phyloP scores from a whole-genome alignment of 805 yeast genomes.

The Saitoella complicata region DNA sequence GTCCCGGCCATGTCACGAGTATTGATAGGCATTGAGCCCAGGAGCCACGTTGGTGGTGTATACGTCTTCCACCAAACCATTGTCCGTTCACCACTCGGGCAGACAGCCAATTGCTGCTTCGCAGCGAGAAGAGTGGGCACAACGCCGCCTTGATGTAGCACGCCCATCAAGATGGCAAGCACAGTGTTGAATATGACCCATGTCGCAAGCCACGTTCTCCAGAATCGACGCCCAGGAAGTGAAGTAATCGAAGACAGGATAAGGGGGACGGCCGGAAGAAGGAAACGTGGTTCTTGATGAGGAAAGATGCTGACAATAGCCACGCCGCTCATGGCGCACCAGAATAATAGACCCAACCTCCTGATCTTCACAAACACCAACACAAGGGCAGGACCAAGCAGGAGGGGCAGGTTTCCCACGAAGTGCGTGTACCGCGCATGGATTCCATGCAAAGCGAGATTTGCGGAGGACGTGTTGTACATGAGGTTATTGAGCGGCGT shows the following conservation, averaged over 20 bases:
- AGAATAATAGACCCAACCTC: constrained; percentile 37
- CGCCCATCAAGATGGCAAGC: constrained; percentile 55
- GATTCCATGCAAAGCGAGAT: constrained; percentile 63
- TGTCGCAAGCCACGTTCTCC: constrained; percentile 8
- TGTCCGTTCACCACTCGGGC: no score
- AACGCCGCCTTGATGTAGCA: constrained; percentile 81
- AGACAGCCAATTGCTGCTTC: no score
- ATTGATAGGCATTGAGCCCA: no score
- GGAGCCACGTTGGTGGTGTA: no score
- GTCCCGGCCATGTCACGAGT: no score
- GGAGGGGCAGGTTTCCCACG: constrained; percentile 57
- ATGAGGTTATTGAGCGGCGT: constrained; percentile 64
- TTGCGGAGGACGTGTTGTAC: constrained; percentile 46
- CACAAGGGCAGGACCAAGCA: constrained; percentile 62
- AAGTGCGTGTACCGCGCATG: constrained; percentile 68
- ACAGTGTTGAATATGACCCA: constrained; percentile 54
- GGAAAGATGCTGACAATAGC: constrained; percentile 51
- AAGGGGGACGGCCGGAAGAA: constrained; percentile 64
- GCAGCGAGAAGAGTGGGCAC: constrained; percentile 26
- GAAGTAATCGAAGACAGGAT: constrained; percentile 20
- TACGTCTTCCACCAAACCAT: no score
- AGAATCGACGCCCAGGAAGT: constrained; percentile 12
- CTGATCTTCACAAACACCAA: constrained; percentile 25
- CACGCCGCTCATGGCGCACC: constrained; percentile 48
- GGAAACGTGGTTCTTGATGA: constrained; percentile 87